These are phyloP conservation scores for Teratosphaeria pseudoeucalypti DNA, from an alignment of 2,329 filamentous ascomycete genomes.

Conservation along the genomic window DNA sequence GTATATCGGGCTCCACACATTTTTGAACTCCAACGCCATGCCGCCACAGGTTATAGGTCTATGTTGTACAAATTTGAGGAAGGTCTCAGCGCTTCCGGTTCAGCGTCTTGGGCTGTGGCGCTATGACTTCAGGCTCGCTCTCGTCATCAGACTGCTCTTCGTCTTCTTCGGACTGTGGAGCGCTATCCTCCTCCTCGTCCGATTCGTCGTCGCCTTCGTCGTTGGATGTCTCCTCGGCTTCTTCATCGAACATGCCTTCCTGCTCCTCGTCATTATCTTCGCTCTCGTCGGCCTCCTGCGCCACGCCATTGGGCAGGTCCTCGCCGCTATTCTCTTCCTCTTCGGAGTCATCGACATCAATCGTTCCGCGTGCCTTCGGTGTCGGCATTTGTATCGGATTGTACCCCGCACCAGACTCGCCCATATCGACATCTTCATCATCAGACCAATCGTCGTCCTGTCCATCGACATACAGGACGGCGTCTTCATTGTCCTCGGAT, in stretches of 20 bases:
- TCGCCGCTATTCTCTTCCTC: slow-evolving; percentile 7
- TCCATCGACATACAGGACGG: slow-evolving; percentile 78
- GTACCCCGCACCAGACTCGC: neutral
- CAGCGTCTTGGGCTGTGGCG: slow-evolving; percentile 10
- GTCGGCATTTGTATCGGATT: neutral
- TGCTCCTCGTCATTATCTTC: slow-evolving; percentile 32
- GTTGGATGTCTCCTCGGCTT: slow-evolving; percentile 11
- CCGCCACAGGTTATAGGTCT: neutral
- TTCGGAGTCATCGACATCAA: slow-evolving; percentile 5
- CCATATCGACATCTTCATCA: slow-evolving; percentile 3
- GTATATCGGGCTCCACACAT: neutral
- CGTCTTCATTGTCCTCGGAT: slow-evolving; percentile 40
- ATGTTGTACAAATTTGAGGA: neutral
- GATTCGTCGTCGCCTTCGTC: slow-evolving; percentile 13
- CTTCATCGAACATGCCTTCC: slow-evolving; percentile 10
- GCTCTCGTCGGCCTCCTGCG: slow-evolving; percentile 25
- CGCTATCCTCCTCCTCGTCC: slow-evolving; percentile 7
- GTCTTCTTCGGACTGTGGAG: slow-evolving; percentile 4
- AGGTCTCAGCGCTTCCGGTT: slow-evolving; percentile 12
- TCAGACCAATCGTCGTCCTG: slow-evolving; percentile 52
- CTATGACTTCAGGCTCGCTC: slow-evolving; percentile 10
- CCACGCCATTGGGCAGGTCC: slow-evolving; percentile 10
- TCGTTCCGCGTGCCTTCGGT: neutral
- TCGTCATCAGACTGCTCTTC: slow-evolving; percentile 6
- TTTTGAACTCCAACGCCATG: neutral